These are phyloP conservation scores for Coemansia sp. DNA, from an alignment of 192 early-diverging fungal species.

Conservation along the genomic window DNA sequence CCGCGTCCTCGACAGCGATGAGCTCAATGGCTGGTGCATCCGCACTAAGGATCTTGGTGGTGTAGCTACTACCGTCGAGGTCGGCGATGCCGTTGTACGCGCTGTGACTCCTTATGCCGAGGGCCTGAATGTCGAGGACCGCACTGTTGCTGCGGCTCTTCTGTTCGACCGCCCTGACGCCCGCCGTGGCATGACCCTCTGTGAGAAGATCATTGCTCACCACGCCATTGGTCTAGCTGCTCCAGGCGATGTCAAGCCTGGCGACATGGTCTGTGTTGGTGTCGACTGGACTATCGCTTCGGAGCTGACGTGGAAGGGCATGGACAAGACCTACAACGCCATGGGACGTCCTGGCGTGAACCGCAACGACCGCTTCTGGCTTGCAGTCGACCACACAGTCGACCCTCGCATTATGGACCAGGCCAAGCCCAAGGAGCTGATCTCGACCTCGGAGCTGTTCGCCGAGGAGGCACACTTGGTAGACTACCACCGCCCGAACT, in stretches of 20 bases:
- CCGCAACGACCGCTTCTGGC: slow-evolving; percentile 82
- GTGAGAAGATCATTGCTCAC: slow-evolving; percentile 79
- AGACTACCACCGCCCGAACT: slow-evolving; percentile 76
- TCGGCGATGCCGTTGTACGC: slow-evolving; percentile 90
- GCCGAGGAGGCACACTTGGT: slow-evolving; percentile 72
- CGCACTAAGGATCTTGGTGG: slow-evolving; percentile 93
- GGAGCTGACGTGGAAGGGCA: slow-evolving; percentile 82
- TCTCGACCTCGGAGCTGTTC: slow-evolving; percentile 65
- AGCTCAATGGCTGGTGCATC: slow-evolving; percentile 68
- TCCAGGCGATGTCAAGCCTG: slow-evolving; percentile 71
- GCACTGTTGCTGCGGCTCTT: slow-evolving; percentile 49
- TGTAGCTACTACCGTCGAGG: slow-evolving; percentile 75
- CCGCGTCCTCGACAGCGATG: slow-evolving; percentile 83
- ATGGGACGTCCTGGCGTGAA: slow-evolving; percentile 76
- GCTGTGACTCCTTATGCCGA: slow-evolving; percentile 66
- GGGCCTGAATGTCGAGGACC: slow-evolving; percentile 58
- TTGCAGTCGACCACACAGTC: slow-evolving; percentile 77
- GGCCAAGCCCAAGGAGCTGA: slow-evolving; percentile 67
- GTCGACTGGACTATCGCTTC: slow-evolving; percentile 85
- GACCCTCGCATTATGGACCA: slow-evolving; percentile 76
- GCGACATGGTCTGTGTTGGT: slow-evolving; percentile 78
- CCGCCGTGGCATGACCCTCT: slow-evolving; percentile 72
- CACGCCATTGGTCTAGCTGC: slow-evolving; percentile 69
- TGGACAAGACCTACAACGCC: slow-evolving; percentile 81
- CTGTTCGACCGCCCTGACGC: slow-evolving; percentile 55